Percentiles rank a stretch among this genome's conserved stretches.
Conservation (phyloP, 345 rosid genomes). For the Turnera subulata region DNA sequence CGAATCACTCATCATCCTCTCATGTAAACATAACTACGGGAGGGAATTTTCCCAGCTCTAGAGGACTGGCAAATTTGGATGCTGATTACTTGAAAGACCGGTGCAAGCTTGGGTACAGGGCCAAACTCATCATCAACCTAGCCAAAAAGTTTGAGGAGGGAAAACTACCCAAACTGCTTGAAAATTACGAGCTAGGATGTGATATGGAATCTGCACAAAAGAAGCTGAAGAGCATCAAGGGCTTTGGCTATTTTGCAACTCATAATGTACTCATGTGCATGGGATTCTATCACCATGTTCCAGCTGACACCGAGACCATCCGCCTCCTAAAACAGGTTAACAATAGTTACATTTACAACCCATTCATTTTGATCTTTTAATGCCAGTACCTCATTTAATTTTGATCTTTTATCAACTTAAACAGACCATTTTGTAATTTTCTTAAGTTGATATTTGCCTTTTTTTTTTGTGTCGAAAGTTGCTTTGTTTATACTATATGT, state of each 20-base stretch:
- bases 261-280: background rate
- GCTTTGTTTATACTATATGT: no score
- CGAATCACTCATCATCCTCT: no score
- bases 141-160: background rate
- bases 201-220: background rate
- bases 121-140: background rate
- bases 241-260: background rate
- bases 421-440: no score
- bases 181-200: background rate
- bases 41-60: no score
- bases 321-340: background rate
- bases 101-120: background rate
- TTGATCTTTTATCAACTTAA: no score
- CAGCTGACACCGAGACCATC: background rate
- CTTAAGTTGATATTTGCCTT: no score
- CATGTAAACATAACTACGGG: no score
- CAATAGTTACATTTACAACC: no score
- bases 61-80: background rate
- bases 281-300: background rate
- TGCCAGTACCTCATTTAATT: no score
- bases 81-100: background rate
- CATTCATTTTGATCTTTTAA: no score
- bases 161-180: background rate
- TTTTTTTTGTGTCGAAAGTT: no score
- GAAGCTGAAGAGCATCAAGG: background rate